Evolutionary conservation across 805 yeast genomes (phyloP), one percentile per base, ranked within the genome.

Genomic region (Candida odintsovae): DNA sequence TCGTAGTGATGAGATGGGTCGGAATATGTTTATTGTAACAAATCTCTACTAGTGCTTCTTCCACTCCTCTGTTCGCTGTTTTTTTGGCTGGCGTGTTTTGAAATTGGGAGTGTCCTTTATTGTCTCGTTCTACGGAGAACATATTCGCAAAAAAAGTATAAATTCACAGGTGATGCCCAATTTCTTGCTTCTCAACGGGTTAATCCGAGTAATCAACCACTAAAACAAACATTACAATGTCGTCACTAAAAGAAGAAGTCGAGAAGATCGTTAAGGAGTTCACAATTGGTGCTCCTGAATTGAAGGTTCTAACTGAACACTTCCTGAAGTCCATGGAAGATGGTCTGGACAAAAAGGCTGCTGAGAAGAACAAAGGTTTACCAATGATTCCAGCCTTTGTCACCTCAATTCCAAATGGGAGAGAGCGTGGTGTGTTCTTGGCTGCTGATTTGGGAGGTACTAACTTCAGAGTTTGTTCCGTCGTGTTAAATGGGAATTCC

Each of bases 401-500:
- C 29, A 87, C 96, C 9, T 74, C 77, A 11, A 76, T 88, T 47
- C 99, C 99, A 20, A 77, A 75, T 38, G 99, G 99, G 39, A 73
- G 77, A 41, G 99, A 92, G 64, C 73, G 71, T 46, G 98, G 98
- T 40, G 72, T 86, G 36, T 80, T 76, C 51, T 70, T 92, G 50
- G 98, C 98, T 45, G 96, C 94, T 5, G 98, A 92, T 62, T 73
- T 92, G 44, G 99, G 99, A 51, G 98, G 98, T 43, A 90, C 98
- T 48, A 90, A 94, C 65, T 89, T 92, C 69, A 76, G 99, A 59
- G 96, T 94, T 22, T 90, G 97, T 63, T 89, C 97, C 2, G 90
- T 92, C 26, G 64, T 74, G 33, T 73, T 92, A 56, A 71, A 75
- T 42, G 95, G 95, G 44, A 82, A 82, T 59, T 88, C 86, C 54